Evolutionary conservation across 2,329 filamentous ascomycete genomes (phyloP).

Genomic region (Uncinocarpus reesii): DNA sequence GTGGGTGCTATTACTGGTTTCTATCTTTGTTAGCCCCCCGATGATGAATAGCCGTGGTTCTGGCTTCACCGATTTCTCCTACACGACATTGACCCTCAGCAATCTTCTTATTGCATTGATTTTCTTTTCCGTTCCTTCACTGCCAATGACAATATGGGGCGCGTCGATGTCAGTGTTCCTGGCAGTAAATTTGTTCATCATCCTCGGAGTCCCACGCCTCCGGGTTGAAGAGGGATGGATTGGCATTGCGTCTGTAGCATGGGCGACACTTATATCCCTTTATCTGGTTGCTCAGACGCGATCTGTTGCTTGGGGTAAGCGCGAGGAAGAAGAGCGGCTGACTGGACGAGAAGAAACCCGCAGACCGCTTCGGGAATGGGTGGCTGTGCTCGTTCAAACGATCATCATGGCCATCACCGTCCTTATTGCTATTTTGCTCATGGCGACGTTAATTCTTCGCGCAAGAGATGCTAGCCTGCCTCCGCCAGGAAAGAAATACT

Average conservation of each 20-base stretch:
- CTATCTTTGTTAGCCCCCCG: constrained; percentile 81
- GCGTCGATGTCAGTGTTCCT: constrained; percentile 57
- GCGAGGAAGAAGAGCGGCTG: constrained; percentile 81
- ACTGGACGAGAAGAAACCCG: constrained; percentile 82
- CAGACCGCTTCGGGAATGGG: constrained; percentile 73
- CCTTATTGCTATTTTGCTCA: constrained; percentile 61
- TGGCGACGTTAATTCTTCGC: constrained; percentile 67
- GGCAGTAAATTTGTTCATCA: constrained; percentile 65
- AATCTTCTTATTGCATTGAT: constrained; percentile 67
- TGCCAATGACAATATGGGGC: constrained; percentile 63
- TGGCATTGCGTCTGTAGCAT: constrained; percentile 74
- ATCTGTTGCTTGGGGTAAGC: constrained; percentile 82
- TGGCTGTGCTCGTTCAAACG: constrained; percentile 64
- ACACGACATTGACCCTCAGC: constrained; percentile 64
- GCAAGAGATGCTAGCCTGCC: constrained; percentile 65
- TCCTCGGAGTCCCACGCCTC: constrained; percentile 62
- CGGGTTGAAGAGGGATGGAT: constrained; percentile 83
- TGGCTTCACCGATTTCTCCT: constrained; percentile 84
- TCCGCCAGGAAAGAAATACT: constrained; percentile 63
- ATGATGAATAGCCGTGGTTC: constrained; percentile 77
- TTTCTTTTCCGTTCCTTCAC: constrained; percentile 80
- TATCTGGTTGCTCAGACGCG: constrained; percentile 73
- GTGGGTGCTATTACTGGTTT: constrained; percentile 85
- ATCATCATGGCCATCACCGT: constrained; percentile 60
- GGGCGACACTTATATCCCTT: constrained; percentile 66